Base-by-base conservation (phyloP, 345 rosid species). In the Eucalyptus erythrocorys region DNA sequence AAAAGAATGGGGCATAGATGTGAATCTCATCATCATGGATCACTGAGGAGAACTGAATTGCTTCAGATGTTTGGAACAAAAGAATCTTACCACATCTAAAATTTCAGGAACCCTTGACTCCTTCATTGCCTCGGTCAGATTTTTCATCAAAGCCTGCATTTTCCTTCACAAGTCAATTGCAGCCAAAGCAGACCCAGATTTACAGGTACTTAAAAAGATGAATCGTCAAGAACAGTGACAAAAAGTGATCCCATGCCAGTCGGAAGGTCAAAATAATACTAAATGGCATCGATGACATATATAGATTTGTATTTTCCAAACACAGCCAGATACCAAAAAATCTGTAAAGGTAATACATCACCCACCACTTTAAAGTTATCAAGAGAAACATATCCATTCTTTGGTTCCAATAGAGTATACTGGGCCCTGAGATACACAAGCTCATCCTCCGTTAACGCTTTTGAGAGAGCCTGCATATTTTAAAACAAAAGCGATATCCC, bases 381-480 rank as follows among this genome's bases (percentile, higher is more conserved):
- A n/a, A 96, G 95, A 32, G 97, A 92, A 22, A 98, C 93, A 88
- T 90, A 95, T 87, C 98, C 99, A 76, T 95, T 95, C 55, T 90
- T 94, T 64, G 99, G 99, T 89, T 96, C 99, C 93, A 98, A 89
- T 87, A 97, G 93, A 90, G 88, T 93, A 89, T 95, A 98, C 87
- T 98, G 99, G 92, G 94, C 97, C 90, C 91, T 92, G 84, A 97
- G 98, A 91, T 95, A 96, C 66, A 93, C 91, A 53, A 97, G 96
- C 89, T 94, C 97, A 45, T 97, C 98, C 89, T 94, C 99, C 1
- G 97, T 94, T 92, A 98, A 93, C 48, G 98, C 97, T 93, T 95
- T 98, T 48, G 99, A 95, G 88, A 97, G 98, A 86, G 99, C 97
- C 99, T 98, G 92, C 92, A 85, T 57, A 88, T 89, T 50, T 87